Evolutionary conservation across 192 early-diverging fungal species (phyloP), one percentile per base, ranked within the genome.

Genomic region (Backusella psychrophila): DNA sequence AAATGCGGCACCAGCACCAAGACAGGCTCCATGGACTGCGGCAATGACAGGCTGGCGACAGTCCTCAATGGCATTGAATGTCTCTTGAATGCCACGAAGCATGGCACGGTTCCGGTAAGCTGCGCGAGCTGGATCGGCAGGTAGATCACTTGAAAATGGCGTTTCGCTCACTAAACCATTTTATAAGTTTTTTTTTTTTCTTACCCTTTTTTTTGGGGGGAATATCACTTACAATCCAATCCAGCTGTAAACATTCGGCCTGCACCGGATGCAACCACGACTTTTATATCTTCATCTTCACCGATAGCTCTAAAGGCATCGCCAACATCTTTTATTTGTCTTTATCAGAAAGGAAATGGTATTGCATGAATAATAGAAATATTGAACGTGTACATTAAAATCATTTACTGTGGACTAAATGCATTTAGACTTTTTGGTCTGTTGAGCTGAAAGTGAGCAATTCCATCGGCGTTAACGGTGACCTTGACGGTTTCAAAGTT

Each of bases 11-110:
- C 95, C 91, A 46, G 88, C 93, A 6, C 97, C 96, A 79, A 97
- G 86, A 79, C 96, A 97, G 1, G 80, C 86, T 39, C 91, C 92
- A 75, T 98, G 94, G 70, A 97, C 83, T 19, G 88, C 94, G 11
- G 88, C 92, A 77, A 99, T 93, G 4, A 99, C 96, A 21, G 97
- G 93, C 77, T 93, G 92, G 75, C 91, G 86, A 80, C 96, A 97
- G n/a, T 76, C 67, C 81, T 98, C 97, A 67, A 98, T 91, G 6
- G 91, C 89, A 17, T 88, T 91, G 73, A 98, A 88, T 6, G 87
- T 79, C 44, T 85, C 87, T 87, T 94, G 94, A 56, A 89, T 85
- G 12, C 46, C n/a, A 29, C 38, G 21, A 12, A 74, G 59, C 11
- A 29, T 23, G 35, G 34, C 9, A 39, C 72, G 72, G 11, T 31